A percentile compares a stretch with the other conserved stretches of the same genome.
These are phyloP conservation scores for Hemerocallis citrina DNA, from an alignment of 106 monocot genomes.

Conservation along the genomic window DNA sequence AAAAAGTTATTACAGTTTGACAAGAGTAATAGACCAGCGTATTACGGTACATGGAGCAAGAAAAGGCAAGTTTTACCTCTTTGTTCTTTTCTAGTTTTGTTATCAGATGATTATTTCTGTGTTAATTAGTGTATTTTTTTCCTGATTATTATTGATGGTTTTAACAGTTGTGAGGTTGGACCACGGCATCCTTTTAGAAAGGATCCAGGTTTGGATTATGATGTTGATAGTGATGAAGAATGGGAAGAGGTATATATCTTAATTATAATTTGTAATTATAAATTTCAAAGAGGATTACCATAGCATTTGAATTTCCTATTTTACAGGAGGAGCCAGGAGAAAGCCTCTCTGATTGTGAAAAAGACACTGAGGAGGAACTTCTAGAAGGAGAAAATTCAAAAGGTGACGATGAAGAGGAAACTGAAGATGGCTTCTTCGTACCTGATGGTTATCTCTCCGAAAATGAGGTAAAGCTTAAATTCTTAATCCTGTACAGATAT, in stretches of 20 bases:
- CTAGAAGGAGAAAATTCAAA: conserved; percentile 41
- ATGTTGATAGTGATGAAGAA: conserved; percentile 93
- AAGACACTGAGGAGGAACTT: conserved; percentile 65
- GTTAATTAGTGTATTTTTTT: too few relatives aligned
- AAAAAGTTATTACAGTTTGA: conserved; percentile 94
- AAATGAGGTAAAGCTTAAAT: conserved; percentile 77
- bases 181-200: conserved; percentile 52
- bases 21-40: conserved; percentile 85
- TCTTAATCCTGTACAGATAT: too few relatives aligned
- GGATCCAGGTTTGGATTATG: conserved; percentile 81
- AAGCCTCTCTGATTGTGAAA: conserved; percentile 92
- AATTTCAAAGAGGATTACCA: not conserved
- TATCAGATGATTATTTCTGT: not conserved
- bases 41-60: conserved; percentile 88
- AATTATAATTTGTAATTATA: not conserved
- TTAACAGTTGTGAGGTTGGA: too few relatives aligned
- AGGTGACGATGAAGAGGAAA: conserved; percentile 52
- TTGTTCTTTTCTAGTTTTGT: not conserved
- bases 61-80: conserved; percentile 42
- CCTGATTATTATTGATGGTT: not conserved
- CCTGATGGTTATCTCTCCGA: conserved; percentile 99
- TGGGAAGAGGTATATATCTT: conserved; percentile 84
- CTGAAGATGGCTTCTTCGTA: conserved; percentile 85
- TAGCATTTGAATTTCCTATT: conserved; percentile 1
- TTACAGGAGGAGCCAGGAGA: conserved; percentile 94